These are phyloP conservation scores for Chrysoporthe cubensis DNA, from an alignment of 2,329 filamentous ascomycete genomes.

Conservation along the genomic window DNA sequence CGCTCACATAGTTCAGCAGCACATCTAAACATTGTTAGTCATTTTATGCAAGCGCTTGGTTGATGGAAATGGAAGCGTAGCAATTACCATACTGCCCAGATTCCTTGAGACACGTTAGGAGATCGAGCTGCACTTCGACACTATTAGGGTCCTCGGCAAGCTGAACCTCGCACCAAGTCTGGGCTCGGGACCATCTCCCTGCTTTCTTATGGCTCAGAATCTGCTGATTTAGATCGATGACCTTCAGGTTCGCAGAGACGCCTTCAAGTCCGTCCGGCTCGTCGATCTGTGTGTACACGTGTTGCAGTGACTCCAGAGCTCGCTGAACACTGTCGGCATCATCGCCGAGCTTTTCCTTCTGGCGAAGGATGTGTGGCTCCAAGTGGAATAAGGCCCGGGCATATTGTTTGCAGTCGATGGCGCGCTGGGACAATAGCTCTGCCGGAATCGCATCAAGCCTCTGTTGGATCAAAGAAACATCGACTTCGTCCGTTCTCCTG, in stretches of 20 bases:
- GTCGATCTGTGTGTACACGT: constrained; percentile 96
- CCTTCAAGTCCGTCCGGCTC: constrained; percentile 96
- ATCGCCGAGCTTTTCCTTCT: constrained; percentile 50
- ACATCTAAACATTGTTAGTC: constrained; percentile 60
- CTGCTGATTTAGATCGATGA: constrained; percentile 91
- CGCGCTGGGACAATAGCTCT: constrained; percentile 76
- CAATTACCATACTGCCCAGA: constrained; percentile 87
- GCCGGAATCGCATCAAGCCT: constrained; percentile 68
- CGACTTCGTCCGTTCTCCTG: constrained; percentile 50
- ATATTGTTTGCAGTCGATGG: constrained; percentile 93
- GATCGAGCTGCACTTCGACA: constrained; percentile 76
- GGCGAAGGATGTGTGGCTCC: constrained; percentile 76
- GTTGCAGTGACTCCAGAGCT: constrained; percentile 78
- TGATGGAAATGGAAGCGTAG: not conserved
- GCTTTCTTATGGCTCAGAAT: constrained; percentile 91
- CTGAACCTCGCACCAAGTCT: constrained; percentile 96
- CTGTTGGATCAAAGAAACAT: constrained; percentile 52
- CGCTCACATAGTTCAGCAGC: constrained; percentile 83
- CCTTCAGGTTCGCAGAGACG: constrained; percentile 83
- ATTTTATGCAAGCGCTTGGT: not conserved
- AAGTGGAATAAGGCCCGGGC: constrained; percentile 91
- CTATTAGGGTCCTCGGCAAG: constrained; percentile 79
- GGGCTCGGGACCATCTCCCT: constrained; percentile 89
- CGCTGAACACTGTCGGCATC: constrained; percentile 61
- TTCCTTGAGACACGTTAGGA: constrained; percentile 87